phyloP scores from a whole-genome alignment of 768 basidiomycete species.

The Mycena pura region DNA sequence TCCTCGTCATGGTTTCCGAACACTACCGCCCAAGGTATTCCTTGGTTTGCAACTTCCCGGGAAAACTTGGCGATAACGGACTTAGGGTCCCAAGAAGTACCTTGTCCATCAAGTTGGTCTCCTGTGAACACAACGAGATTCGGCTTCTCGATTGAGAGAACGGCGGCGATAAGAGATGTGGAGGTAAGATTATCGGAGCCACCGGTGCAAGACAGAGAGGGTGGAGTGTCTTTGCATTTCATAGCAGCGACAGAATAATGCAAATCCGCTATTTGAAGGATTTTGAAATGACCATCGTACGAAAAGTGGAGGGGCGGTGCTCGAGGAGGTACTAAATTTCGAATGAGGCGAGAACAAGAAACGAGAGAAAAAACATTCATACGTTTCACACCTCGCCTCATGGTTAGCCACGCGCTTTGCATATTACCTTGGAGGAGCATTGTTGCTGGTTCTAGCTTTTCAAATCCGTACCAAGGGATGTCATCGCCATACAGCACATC shows the following conservation, averaged over 20 bases:
- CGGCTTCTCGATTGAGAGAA: slow-evolving; percentile 83
- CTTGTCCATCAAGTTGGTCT: slow-evolving; percentile 72
- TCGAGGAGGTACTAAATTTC: slow-evolving; percentile 61
- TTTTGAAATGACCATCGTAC: slow-evolving; percentile 82
- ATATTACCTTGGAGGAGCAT: slow-evolving; percentile 47
- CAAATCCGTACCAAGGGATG: slow-evolving; percentile 86
- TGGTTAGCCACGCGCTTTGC: slow-evolving; percentile 68
- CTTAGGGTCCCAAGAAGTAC: slow-evolving; percentile 87
- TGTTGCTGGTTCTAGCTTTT: slow-evolving; percentile 70
- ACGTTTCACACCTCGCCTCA: slow-evolving; percentile 80
- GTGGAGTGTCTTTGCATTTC: slow-evolving; percentile 72
- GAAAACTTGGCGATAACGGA: slow-evolving; percentile 92
- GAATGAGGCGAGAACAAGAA: slow-evolving; percentile 7
- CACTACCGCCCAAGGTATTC: slow-evolving; percentile 89
- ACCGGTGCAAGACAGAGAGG: slow-evolving; percentile 54
- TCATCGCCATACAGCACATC: slow-evolving; percentile 90
- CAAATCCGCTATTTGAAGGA: slow-evolving; percentile 90
- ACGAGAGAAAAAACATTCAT: slow-evolving; percentile 31
- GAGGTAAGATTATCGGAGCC: slow-evolving; percentile 82
- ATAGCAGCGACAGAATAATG: slow-evolving; percentile 89
- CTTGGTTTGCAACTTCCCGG: slow-evolving; percentile 70
- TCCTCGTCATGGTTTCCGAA: slow-evolving; percentile 97
- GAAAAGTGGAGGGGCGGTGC: slow-evolving; percentile 87
- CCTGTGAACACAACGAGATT: slow-evolving; percentile 93
- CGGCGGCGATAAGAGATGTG: slow-evolving; percentile 65